phyloP scores from a whole-genome alignment of 371 early-diverging fungal genomes.

The Rhizopus sp. region DNA sequence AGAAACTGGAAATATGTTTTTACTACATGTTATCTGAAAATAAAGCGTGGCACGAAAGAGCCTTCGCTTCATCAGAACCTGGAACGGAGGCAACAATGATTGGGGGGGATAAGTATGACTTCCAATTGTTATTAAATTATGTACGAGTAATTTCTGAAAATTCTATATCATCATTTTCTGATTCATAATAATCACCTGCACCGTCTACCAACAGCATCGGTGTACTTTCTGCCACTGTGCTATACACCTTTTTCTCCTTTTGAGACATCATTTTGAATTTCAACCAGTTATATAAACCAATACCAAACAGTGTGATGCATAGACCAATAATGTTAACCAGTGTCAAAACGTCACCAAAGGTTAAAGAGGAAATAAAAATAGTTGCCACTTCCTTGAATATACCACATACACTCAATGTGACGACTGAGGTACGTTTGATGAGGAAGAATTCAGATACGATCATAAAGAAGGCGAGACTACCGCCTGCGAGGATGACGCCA shows the following conservation, averaged over 20 bases:
- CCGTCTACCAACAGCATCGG: conserved; percentile 47
- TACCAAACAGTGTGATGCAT: conserved; percentile 71
- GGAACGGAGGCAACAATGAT: too few relatives aligned
- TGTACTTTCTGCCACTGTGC: conserved; percentile 51
- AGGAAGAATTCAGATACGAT: conserved; percentile 85
- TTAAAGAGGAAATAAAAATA: conserved; percentile 61
- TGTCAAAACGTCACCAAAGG: conserved; percentile 77
- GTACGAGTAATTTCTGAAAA: too few relatives aligned
- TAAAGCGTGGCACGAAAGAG: too few relatives aligned
- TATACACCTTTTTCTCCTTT: conserved; percentile 26
- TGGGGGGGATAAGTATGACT: too few relatives aligned
- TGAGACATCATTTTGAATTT: conserved; percentile 33
- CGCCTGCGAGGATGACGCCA: conserved; percentile 60
- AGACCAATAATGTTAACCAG: conserved; percentile 69
- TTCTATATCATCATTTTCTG: conserved; percentile 13
- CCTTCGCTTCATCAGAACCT: too few relatives aligned
- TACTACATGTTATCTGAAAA: too few relatives aligned
- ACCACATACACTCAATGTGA: conserved; percentile 91
- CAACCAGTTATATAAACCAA: conserved; percentile 66
- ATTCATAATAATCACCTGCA: conserved; percentile 15
- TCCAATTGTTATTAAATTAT: neutral
- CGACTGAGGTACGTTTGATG: conserved; percentile 84
- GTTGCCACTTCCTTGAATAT: conserved; percentile 88
- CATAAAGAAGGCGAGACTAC: conserved; percentile 87
- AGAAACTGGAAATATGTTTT: too few relatives aligned